Evolutionary conservation across 2,329 filamentous ascomycete species (phyloP), one percentile per base, ranked within the genome.

Genomic region (Colletotrichum spinosum): DNA sequence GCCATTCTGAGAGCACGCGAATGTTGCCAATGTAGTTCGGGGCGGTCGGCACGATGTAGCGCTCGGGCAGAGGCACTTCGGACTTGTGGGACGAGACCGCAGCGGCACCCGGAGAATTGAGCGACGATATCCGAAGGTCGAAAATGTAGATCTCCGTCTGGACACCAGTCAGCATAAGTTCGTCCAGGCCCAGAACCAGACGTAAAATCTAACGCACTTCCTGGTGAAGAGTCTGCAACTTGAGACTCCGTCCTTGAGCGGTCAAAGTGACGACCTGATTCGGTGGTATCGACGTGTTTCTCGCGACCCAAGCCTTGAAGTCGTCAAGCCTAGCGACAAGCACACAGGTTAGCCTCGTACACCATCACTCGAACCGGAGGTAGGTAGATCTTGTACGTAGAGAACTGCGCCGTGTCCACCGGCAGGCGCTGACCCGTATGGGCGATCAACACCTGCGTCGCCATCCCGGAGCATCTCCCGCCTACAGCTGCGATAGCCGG

Each of bases 91-190:
- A 78, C 15, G 81, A 77, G 7, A 81, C 73, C 51, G 78, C 75
- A 42, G 78, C 79, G 8, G 25, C 25, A 25, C 25, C 25, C 25
- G 84, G 72, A 55, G 85, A 81, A 53, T 84, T 79, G 55, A 87
- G 78, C 69, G 90, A 85, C 69, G 91, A 88, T 72, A 91, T 88
- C 70, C 90, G 89, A 68, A 94, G 91, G 78, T 97, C 94, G 79
- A 97, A 99, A 56, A 98, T 88, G 76, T 92, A 98, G 62, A 99
- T 89, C 76, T 98, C 94, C 70, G 88, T 92, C 91, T 97, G 33
- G 6, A 34, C 13, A 15, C 10, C 7, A 33, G 37, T 70, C 50
- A 73, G 68, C 46, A 50, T 8, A 38, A 6, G 9, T 9, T 13
- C 38, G 13, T 41, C 38, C 38, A 6, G 38, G 6, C 13, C 38